These are phyloP conservation scores for Lathyrus aphaca DNA, from an alignment of 306 rosid genomes.

Conservation along the genomic window DNA sequence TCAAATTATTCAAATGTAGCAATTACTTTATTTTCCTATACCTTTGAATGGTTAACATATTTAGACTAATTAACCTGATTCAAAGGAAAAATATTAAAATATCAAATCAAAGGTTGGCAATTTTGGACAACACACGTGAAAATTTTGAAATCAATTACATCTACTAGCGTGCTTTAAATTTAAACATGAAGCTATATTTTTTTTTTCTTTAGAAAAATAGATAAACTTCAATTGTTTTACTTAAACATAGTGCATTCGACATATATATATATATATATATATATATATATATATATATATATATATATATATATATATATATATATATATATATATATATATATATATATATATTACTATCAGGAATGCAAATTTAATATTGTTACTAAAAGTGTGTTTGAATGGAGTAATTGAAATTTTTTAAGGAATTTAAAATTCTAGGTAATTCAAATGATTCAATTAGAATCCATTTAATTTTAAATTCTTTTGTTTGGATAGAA, in stretches of 20 bases:
- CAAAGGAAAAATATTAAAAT: not conserved
- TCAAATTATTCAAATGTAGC: not conserved
- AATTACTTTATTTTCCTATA: conserved; percentile 9
- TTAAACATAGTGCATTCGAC: not conserved
- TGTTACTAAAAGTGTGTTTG: too few relatives aligned
- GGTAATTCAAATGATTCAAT: too few relatives aligned
- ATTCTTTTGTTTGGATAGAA: too few relatives aligned
- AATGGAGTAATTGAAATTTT: too few relatives aligned
- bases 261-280: too few relatives aligned
- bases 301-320: too few relatives aligned
- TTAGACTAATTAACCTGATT: not conserved
- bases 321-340: too few relatives aligned
- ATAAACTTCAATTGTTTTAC: not conserved
- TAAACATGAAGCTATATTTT: not conserved
- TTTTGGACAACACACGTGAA: conserved; percentile 26
- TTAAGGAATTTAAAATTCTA: too few relatives aligned
- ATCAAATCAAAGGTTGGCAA: conserved; percentile 7
- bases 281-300: too few relatives aligned
- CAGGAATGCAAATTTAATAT: too few relatives aligned
- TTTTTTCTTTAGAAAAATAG: not conserved
- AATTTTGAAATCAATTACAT: conserved; percentile 30
- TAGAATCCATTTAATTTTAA: too few relatives aligned
- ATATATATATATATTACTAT: too few relatives aligned
- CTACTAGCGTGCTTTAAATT: conserved; percentile 13
- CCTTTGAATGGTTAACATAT: conserved; percentile 3